Percentiles rank a stretch among this genome's conserved stretches.
phyloP scores from a whole-genome alignment of 2,329 filamentous ascomycete species.

The Pezicula neosporulosa region DNA sequence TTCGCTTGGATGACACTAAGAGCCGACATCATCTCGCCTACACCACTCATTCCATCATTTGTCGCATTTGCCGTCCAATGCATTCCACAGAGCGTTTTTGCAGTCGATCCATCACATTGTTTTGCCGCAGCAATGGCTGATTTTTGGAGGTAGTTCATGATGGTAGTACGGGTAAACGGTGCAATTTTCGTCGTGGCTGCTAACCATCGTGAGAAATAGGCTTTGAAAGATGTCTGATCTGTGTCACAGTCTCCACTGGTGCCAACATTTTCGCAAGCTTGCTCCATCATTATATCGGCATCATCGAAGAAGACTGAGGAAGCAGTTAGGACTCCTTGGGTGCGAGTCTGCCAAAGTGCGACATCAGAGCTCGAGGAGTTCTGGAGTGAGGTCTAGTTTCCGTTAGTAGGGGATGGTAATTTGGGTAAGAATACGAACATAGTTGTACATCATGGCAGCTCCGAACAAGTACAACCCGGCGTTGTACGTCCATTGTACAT shows the following conservation, averaged over 20 bases:
- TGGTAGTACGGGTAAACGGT: conserved; percentile 50
- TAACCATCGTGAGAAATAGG: conserved; percentile 65
- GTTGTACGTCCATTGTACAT: conserved; percentile 65
- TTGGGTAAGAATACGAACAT: conserved; percentile 34
- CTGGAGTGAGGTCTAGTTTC: background rate
- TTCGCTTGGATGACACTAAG: conserved; percentile 46
- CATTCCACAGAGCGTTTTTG: conserved; percentile 62
- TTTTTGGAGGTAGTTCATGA: conserved; percentile 53
- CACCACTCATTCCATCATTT: conserved; percentile 48
- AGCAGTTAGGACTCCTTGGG: conserved; percentile 52
- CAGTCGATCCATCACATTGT: conserved; percentile 56
- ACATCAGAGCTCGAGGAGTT: conserved; percentile 44
- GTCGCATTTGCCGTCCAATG: conserved; percentile 42
- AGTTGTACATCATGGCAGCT: conserved; percentile 66
- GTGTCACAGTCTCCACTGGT: conserved; percentile 51
- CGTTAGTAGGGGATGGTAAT: background rate
- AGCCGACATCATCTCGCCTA: conserved; percentile 51
- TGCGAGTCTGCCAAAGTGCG: conserved; percentile 50
- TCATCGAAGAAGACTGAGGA: conserved; percentile 50
- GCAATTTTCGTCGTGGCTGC: conserved; percentile 58
- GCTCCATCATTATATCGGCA: conserved; percentile 59
- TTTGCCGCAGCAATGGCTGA: conserved; percentile 58
- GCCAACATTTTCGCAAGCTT: conserved; percentile 57
- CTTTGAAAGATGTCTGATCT: conserved; percentile 73
- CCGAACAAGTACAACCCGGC: conserved; percentile 60